Percentiles rank a stretch among this genome's conserved stretches.
Conservation (phyloP, 768 basidiomycete species). For the Mrakia frigida region DNA sequence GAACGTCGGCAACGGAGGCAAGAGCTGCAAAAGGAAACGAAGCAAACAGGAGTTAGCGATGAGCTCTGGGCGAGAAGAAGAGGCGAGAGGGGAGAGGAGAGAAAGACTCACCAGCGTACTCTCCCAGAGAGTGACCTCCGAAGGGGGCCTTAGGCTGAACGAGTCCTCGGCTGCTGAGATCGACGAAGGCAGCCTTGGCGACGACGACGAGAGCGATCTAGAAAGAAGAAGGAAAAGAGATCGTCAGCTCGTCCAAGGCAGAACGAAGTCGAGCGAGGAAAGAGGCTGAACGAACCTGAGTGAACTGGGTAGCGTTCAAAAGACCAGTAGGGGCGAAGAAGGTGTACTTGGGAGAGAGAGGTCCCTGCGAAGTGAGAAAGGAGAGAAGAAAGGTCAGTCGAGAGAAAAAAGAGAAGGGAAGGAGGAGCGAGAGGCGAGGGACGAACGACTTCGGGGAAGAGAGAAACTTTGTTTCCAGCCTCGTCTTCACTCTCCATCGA, state of each 20-base stretch:
- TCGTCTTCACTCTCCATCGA: conserved; percentile 97
- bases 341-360: conserved; percentile 90
- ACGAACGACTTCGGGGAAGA: conserved; percentile 80
- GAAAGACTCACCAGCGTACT: conserved; percentile 61
- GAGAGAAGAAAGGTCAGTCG: not conserved
- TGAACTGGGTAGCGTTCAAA: conserved; percentile 96
- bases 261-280: not conserved
- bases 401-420: not conserved
- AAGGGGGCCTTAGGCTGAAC: conserved; percentile 89
- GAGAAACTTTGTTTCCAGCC: conserved; percentile 87
- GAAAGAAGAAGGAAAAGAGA: not conserved
- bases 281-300: conserved; percentile 51
- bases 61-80: not conserved
- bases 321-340: conserved; percentile 94
- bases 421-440: not conserved
- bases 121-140: conserved; percentile 92
- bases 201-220: conserved; percentile 98
- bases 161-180: conserved; percentile 93
- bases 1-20: conserved; percentile 93
- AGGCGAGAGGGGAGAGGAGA: not conserved
- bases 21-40: conserved; percentile 52
- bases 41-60: not conserved
- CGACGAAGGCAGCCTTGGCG: conserved; percentile 96
- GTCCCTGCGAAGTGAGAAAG: conserved; percentile 40
- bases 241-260: not conserved